A percentile compares a stretch with the other conserved stretches of the same genome.
Evolutionary conservation across 306 rosid species (phyloP).

Genomic region (Cucurbita argyrosperma): DNA sequence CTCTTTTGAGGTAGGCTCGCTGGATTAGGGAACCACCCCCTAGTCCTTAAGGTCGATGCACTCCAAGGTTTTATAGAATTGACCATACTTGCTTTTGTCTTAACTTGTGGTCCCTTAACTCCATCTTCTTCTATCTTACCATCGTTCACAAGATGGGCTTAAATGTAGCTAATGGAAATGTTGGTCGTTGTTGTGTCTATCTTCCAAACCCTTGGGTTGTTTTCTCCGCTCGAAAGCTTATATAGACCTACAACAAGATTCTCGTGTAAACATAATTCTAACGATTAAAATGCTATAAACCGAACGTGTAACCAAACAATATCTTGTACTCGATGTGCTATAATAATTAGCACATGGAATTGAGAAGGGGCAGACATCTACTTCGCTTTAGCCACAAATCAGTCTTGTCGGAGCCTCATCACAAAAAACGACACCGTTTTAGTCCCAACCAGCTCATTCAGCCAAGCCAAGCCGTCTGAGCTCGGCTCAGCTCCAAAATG

Average conservation of each 20-base stretch:
- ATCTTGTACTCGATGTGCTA: background rate
- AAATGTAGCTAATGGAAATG: too few species aligned
- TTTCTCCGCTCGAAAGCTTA: too few species aligned
- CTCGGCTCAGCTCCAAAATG: background rate
- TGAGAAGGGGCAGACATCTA: background rate
- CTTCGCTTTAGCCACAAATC: background rate
- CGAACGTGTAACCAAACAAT: background rate
- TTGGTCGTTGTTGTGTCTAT: too few species aligned
- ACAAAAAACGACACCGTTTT: background rate
- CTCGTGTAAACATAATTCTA: too few species aligned
- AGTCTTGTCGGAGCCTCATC: background rate
- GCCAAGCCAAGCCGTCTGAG: background rate
- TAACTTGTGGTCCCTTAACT: background rate
- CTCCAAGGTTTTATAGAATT: too few species aligned
- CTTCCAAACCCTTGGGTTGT: background rate
- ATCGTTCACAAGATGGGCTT: background rate
- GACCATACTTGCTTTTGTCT: too few species aligned
- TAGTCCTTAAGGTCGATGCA: too few species aligned
- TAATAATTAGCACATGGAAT: background rate
- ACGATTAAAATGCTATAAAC: too few species aligned
- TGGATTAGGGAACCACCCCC: background rate
- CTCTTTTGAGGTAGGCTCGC: background rate
- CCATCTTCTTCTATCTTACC: background rate
- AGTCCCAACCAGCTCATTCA: background rate
- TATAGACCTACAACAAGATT: too few species aligned